These are phyloP conservation scores for Sugiyamaella americana DNA, from an alignment of 805 yeast genomes.

Conservation along the genomic window DNA sequence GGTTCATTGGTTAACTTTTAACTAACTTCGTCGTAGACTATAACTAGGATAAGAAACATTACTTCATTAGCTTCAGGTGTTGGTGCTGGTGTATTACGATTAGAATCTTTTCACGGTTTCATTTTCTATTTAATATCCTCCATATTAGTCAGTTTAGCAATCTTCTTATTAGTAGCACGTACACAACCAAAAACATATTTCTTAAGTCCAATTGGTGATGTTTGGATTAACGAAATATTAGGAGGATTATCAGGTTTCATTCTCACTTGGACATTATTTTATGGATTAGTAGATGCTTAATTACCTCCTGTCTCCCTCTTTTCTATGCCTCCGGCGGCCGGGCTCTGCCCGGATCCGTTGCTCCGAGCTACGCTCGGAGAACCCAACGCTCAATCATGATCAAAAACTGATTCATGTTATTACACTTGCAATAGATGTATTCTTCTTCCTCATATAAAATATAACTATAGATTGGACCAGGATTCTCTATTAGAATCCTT, in stretches of 20 bases:
- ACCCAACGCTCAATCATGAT: too few species aligned
- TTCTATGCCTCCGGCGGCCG: not conserved
- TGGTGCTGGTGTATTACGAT: constrained; percentile 49
- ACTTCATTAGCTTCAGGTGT: constrained; percentile 46
- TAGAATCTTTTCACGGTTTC: constrained; percentile 47
- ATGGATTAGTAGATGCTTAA: constrained; percentile 39
- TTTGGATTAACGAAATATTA: constrained; percentile 41
- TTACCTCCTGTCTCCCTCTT: not conserved
- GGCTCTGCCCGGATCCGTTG: not conserved
- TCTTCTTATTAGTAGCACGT: constrained; percentile 33
- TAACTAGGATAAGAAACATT: constrained; percentile 37
- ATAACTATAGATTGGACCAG: too few species aligned
- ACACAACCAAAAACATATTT: constrained; percentile 36
- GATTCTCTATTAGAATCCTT: too few species aligned
- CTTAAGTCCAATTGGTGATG: constrained; percentile 35
- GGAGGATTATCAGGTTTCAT: constrained; percentile 47
- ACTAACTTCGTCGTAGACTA: constrained; percentile 8
- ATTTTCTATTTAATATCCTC: constrained; percentile 37
- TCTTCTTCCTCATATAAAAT: too few species aligned
- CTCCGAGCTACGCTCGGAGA: not conserved
- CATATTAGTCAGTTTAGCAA: constrained; percentile 31
- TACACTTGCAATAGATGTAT: too few species aligned
- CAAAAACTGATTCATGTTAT: too few species aligned
- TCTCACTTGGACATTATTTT: constrained; percentile 54
- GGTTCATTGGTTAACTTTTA: not conserved